A percentile compares a stretch with the other conserved stretches of the same genome.
Conservation (phyloP, 768 basidiomycete species). For the Wakefieldia striispora region DNA sequence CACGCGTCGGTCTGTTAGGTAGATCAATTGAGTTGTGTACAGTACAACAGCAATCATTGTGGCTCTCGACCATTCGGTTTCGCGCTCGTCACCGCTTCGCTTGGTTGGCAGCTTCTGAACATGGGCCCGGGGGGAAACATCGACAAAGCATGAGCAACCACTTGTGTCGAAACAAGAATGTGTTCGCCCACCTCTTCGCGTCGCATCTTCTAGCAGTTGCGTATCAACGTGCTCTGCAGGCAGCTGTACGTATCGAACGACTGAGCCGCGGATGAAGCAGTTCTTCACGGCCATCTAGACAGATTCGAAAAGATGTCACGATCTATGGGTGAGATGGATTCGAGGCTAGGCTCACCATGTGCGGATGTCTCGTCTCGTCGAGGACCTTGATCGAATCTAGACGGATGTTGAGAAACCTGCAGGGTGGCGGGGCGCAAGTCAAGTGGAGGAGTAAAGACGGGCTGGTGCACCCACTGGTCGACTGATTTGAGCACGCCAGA, state of each 20-base stretch:
- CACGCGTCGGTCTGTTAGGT: too few species aligned
- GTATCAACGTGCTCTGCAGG: conserved; percentile 93
- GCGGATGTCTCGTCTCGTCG: conserved; percentile 91
- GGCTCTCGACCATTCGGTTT: too few species aligned
- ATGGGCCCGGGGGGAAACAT: neutral
- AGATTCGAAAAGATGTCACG: neutral
- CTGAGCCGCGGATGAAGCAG: conserved; percentile 97
- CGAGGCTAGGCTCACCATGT: conserved; percentile 67
- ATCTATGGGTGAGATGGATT: neutral
- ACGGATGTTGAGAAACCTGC: conserved; percentile 92
- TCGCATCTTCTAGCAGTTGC: conserved; percentile 93
- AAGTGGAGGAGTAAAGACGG: neutral
- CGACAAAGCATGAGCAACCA: conserved; percentile 1
- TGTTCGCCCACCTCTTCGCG: conserved; percentile 72
- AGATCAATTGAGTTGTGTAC: neutral
- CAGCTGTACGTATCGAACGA: conserved; percentile 95
- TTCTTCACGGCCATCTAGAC: conserved; percentile 96
- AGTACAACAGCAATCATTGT: neutral
- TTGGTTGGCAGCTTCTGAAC: conserved; percentile 41
- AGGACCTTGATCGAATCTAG: conserved; percentile 91
- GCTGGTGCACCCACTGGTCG: conserved; percentile 72
- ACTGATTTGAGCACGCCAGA: conserved; percentile 95
- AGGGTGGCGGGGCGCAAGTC: neutral
- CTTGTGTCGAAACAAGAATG: neutral
- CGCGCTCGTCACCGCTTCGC: conserved; percentile 33